Base-by-base conservation (phyloP, 345 rosid species). In the Pistacia vera region DNA sequence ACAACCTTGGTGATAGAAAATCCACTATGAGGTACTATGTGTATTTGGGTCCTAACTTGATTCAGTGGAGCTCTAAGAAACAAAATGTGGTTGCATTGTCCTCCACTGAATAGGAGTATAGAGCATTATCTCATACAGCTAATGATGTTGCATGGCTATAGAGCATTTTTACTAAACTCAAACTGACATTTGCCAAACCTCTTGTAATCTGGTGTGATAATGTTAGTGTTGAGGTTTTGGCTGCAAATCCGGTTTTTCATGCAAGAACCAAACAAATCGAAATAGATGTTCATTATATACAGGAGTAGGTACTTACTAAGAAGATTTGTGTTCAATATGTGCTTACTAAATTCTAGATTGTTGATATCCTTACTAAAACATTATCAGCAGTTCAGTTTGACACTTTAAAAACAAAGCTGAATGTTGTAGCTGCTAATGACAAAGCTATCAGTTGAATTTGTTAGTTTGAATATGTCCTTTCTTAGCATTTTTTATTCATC, bases 91-190 rank as follows among this genome's bases (percentile, higher is more conserved):
- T 1, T 30, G 33, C 33, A 30, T 30, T 30, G 33, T 30, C 33
- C 3, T 30, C 33, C 3, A 30, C 33, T 30, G 0, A 30, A 2
- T 2, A 2, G 2, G 33, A 30, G 3, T 54, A 12, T 12, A 8
- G 11, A 13, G 3, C 22, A n/a, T 0, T 18, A 0, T n/a, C 30
- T 18, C 1, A 30, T 58, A 0, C 20, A n/a, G 4, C 3, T 0
- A 8, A 2, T 58, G 1, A 20, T 5, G 14, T 0, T 20, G 1
- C 2, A 58, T 7, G 33, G 33, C 3, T 8, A 2, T 0, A 20
- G 8, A 5, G 8, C 3, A n/a, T 6, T 8, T 8, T 30, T 2
- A 30, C 33, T 30, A 1, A 30, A 30, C 33, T 30, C 33, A 30
- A 30, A 30, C 3, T 30, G 3, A 30, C 3, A 30, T 30, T 30